Evolutionary conservation across 2,329 filamentous ascomycete genomes (phyloP).

Genomic region (Fusarium xyrophilum): DNA sequence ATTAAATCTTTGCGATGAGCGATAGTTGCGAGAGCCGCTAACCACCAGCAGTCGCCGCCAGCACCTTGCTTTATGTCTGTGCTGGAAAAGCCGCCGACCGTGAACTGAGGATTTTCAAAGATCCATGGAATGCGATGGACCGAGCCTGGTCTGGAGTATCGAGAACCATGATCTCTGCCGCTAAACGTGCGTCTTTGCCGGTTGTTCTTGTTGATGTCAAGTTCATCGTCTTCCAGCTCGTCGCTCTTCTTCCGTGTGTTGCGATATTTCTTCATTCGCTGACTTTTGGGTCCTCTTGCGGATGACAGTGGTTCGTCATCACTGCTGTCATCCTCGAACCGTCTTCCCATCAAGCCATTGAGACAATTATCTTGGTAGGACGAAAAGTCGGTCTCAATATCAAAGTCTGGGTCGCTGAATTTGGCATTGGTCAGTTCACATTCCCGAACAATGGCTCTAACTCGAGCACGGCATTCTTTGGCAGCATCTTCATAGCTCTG

Average conservation of each 20-base stretch:
- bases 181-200: constrained; percentile 18
- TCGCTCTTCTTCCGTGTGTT: constrained; percentile 19
- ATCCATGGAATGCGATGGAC: constrained; percentile 54
- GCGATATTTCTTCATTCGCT: constrained; percentile 23
- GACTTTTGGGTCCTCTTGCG: background rate
- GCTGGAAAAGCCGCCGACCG: constrained; percentile 49
- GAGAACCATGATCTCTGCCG: background rate
- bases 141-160: constrained; percentile 44
- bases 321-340: constrained; percentile 23
- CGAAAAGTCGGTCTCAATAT: constrained; percentile 50
- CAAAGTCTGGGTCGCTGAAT: constrained; percentile 54
- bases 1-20: constrained; percentile 71
- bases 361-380: constrained; percentile 50
- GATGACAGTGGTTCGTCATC: constrained; percentile 6
- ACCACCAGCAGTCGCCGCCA: constrained; percentile 76
- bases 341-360: constrained; percentile 41
- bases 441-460: constrained; percentile 50
- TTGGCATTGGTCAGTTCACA: constrained; percentile 55
- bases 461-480: constrained; percentile 49
- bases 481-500: constrained; percentile 53
- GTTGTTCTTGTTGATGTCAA: constrained; percentile 20
- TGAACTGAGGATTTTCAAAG: constrained; percentile 52
- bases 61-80: constrained; percentile 53
- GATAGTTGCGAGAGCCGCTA: constrained; percentile 73
- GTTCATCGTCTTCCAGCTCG: constrained; percentile 20